These are phyloP conservation scores for Elasticomyces elasticus DNA, from an alignment of 495 filamentous ascomycete genomes.

Conservation along the genomic window DNA sequence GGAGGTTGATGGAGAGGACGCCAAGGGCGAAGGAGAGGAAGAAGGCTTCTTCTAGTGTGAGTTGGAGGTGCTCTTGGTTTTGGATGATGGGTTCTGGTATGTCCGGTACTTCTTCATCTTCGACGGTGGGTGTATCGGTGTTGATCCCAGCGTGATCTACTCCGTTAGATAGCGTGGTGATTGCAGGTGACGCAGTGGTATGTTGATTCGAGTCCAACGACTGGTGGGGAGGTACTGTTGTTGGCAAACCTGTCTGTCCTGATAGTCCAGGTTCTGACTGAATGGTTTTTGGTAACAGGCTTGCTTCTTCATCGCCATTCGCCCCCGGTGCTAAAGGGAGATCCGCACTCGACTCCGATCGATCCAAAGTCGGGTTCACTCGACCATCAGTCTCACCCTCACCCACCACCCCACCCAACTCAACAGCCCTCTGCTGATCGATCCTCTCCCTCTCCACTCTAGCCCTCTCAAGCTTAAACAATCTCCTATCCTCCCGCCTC, in stretches of 20 bases:
- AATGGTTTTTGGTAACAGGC: too few relatives aligned
- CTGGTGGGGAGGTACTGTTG: too few relatives aligned
- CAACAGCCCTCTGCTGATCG: slow-evolving; percentile 58
- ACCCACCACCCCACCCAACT: slow-evolving; percentile 25
- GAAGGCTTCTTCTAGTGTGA: slow-evolving; percentile 83
- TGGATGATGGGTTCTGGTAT: slow-evolving; percentile 32
- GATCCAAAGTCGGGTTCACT: neutral
- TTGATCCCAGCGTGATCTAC: too few relatives aligned
- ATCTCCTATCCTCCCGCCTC: slow-evolving; percentile 66
- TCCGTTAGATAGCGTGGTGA: too few relatives aligned
- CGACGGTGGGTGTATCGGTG: neutral
- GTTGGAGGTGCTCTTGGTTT: slow-evolving; percentile 84
- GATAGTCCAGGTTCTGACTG: too few relatives aligned
- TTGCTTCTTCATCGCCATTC: neutral
- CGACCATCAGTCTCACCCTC: slow-evolving; percentile 18
- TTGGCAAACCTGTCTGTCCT: too few relatives aligned
- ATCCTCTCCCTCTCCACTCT: slow-evolving; percentile 69
- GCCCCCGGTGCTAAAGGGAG: too few relatives aligned
- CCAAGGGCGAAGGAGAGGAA: slow-evolving; percentile 81
- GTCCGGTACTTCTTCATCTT: neutral
- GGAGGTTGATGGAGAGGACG: slow-evolving; percentile 53
- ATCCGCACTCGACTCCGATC: too few relatives aligned
- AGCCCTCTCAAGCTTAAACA: slow-evolving; percentile 85
- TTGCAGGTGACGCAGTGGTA: neutral
- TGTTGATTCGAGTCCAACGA: neutral